These are phyloP conservation scores for Eimeria mitis DNA, from an alignment of 169 alveolate species.

Conservation along the genomic window DNA sequence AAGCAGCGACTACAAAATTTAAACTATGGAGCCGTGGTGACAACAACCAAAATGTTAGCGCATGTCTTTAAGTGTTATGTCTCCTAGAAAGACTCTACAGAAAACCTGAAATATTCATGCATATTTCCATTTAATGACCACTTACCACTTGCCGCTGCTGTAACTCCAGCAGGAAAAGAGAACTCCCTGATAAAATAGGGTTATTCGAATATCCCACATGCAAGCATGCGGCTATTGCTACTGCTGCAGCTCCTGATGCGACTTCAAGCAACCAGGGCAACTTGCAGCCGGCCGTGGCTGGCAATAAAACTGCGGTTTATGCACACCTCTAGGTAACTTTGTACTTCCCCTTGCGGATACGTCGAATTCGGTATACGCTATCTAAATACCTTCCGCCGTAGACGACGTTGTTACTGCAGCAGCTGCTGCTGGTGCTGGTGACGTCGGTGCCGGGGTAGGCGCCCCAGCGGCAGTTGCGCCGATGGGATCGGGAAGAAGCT, in stretches of 20 bases:
- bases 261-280: neutral
- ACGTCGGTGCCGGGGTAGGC: neutral
- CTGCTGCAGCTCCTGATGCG: neutral
- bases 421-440: constrained; percentile 2
- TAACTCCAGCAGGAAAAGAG: neutral
- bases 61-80: neutral
- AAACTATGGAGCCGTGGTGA: neutral
- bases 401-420: constrained; percentile 25
- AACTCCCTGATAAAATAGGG: neutral
- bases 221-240: neutral
- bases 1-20: neutral
- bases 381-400: neutral
- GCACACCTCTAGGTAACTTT: neutral
- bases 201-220: neutral
- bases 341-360: neutral
- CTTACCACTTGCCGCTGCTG: neutral
- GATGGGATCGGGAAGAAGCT: constrained; percentile 44
- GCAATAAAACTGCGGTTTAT: neutral
- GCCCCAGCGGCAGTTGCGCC: constrained; percentile 10
- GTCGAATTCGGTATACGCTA: neutral
- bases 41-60: neutral
- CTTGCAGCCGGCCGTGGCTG: neutral
- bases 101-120: neutral
- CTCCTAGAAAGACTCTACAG: neutral
- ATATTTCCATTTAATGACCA: neutral